Evolutionary conservation across 2,329 filamentous ascomycete species (phyloP), one percentile per base, ranked within the genome.

Genomic region (Calonectria henricotiae): DNA sequence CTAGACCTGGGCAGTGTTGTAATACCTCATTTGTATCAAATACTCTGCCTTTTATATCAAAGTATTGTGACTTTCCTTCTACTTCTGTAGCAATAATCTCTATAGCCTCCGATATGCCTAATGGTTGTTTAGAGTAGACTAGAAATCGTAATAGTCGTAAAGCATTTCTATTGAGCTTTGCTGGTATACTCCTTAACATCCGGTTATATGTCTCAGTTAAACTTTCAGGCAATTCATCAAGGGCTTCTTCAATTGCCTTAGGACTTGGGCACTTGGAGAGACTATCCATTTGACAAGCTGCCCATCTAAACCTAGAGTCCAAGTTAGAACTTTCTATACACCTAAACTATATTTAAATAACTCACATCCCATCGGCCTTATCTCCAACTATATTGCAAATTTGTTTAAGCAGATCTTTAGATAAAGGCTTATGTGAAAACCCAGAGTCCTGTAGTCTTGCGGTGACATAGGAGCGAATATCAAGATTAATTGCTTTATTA

Each of bases 41-140:
- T 5, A 73, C 8, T 64, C 74, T 47, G 25, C 62, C 13, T 4
- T 47, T 15, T 13, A 64, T 39, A 13, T 75, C 20, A 43, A 78
- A 76, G 3, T 65, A 35, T 35, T 9, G 32, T 13, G 41, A 37
- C n/a, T 69, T 68, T 15, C 20, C 7, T 13, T 74, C 74, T 11
- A 73, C 69, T 3, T 73, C 11, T 12, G 71, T 75, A 0, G 76
- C 74, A n/a, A 79, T 65, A 4, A 78, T 44, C 3, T 79, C 75
- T 2, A 11, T n/a, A 4, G 17, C 17, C 17, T 54, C 25, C 5
- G 15, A 9, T 12, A 54, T 1, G 4, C 1, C 5, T 2, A 54
- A n/a, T 1, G 47, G 27, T 5, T 8, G 47, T 12, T 54, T 20
- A 12, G 15, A 54, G 47, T 54, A 27, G 1, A 54, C 25, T 20